phyloP scores from a whole-genome alignment of 257 asterid genomes.

The Cynanchum wilfordii region DNA sequence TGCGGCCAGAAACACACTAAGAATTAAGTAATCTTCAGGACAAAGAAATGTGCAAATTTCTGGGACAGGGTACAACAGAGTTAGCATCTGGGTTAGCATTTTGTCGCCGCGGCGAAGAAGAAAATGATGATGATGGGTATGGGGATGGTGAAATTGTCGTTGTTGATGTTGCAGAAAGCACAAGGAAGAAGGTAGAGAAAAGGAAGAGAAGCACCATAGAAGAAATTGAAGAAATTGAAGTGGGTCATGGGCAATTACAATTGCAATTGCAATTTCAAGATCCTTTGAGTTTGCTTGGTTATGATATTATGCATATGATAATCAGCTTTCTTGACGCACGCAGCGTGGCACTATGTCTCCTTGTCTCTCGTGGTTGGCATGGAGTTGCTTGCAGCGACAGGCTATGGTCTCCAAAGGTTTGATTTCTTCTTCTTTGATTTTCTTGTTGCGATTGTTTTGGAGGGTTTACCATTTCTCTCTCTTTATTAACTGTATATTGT shows the following conservation, averaged over 20 bases:
- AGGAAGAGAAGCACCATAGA: not conserved
- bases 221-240: not conserved
- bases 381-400: conserved; percentile 51
- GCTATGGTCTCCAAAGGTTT: conserved; percentile 70
- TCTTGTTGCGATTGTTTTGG: not conserved
- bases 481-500: not conserved
- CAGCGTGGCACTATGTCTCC: conserved; percentile 59
- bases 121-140: not conserved
- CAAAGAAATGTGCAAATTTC: not conserved
- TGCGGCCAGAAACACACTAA: not conserved
- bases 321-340: conserved; percentile 56
- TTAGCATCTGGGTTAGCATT: not conserved
- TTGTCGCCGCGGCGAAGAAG: not conserved
- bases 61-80: too few relatives aligned
- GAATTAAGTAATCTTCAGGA: not conserved
- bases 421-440: not conserved
- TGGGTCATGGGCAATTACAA: not conserved
- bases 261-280: conserved; percentile 22
- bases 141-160: not conserved
- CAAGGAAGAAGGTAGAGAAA: conserved; percentile 7
- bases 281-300: conserved; percentile 49
- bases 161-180: conserved; percentile 1
- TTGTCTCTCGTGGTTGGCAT: conserved; percentile 62
- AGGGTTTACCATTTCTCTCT: not conserved
- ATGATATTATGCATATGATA: conserved; percentile 54